Conservation (phyloP, 805 yeast species). For the Starmerella vaccinii region DNA sequence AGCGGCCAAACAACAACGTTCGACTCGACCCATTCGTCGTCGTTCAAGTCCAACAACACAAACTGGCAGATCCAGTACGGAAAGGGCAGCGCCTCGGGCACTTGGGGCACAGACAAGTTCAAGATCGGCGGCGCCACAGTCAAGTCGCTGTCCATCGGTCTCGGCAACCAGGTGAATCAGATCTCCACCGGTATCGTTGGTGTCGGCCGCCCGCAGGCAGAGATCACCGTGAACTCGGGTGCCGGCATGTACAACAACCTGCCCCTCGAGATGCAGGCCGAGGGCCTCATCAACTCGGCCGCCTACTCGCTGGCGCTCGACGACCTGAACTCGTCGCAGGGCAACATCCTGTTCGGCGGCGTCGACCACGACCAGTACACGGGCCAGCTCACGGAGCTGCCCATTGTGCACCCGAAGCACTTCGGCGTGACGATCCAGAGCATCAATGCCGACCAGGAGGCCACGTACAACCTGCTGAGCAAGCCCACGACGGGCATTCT, state of each 20-base stretch:
- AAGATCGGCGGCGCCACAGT: conserved; percentile 44
- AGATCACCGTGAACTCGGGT: conserved; percentile 29
- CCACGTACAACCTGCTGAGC: conserved; percentile 22
- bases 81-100: conserved; percentile 43
- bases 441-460: conserved; percentile 26
- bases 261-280: conserved; percentile 49
- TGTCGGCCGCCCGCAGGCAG: conserved; percentile 44
- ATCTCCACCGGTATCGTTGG: conserved; percentile 50
- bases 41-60: conserved; percentile 27
- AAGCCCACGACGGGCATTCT: conserved; percentile 33
- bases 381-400: conserved; percentile 36
- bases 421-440: conserved; percentile 28
- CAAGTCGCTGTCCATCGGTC: conserved; percentile 56
- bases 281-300: conserved; percentile 48
- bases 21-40: conserved; percentile 25
- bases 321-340: conserved; percentile 34
- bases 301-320: conserved; percentile 60
- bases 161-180: conserved; percentile 51
- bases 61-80: conserved; percentile 35
- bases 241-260: conserved; percentile 46
- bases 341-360: conserved; percentile 49
- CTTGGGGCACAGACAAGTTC: conserved; percentile 58
- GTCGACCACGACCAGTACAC: conserved; percentile 41
- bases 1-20: conserved; percentile 22
- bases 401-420: conserved; percentile 31